These are phyloP conservation scores for Fusarium sp. DNA, from an alignment of 2,329 filamentous ascomycete species.

Conservation along the genomic window DNA sequence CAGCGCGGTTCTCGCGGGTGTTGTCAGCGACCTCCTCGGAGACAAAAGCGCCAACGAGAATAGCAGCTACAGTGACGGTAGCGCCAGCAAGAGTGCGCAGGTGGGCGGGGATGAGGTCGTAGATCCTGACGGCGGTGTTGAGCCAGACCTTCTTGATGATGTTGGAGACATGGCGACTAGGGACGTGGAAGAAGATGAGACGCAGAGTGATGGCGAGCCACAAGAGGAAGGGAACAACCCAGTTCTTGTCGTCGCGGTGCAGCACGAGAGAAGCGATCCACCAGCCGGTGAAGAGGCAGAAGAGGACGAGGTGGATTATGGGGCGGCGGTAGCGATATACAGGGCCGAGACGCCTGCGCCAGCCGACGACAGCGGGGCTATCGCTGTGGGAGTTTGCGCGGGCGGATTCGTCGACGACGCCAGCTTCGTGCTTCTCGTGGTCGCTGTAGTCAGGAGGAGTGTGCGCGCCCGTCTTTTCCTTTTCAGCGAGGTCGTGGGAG, in stretches of 20 bases:
- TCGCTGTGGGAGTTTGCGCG: conserved; percentile 35
- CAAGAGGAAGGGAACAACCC: conserved; percentile 85
- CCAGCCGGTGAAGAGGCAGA: conserved; percentile 66
- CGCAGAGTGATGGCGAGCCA: conserved; percentile 81
- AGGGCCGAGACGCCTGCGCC: conserved; percentile 40
- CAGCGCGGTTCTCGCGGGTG: conserved; percentile 80
- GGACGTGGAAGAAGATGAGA: conserved; percentile 78
- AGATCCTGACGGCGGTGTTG: conserved; percentile 68
- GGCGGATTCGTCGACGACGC: conserved; percentile 45
- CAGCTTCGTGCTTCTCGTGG: conserved; percentile 51
- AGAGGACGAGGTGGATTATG: conserved; percentile 59
- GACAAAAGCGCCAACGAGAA: conserved; percentile 81
- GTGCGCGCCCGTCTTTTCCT: conserved; percentile 37
- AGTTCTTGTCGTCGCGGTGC: conserved; percentile 78
- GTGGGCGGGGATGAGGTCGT: conserved; percentile 72
- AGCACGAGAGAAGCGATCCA: conserved; percentile 81
- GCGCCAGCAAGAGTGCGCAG: conserved; percentile 72
- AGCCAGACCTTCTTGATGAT: conserved; percentile 76
- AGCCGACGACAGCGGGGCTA: conserved; percentile 1
- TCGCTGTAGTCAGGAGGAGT: conserved; percentile 54
- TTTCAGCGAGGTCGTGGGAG: not conserved
- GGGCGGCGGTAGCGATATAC: conserved; percentile 59
- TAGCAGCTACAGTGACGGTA: conserved; percentile 71
- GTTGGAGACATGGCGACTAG: conserved; percentile 71
- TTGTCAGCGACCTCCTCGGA: conserved; percentile 79